Base-by-base conservation (phyloP, 768 basidiomycete species). In the Mrakia hoshinonis region DNA sequence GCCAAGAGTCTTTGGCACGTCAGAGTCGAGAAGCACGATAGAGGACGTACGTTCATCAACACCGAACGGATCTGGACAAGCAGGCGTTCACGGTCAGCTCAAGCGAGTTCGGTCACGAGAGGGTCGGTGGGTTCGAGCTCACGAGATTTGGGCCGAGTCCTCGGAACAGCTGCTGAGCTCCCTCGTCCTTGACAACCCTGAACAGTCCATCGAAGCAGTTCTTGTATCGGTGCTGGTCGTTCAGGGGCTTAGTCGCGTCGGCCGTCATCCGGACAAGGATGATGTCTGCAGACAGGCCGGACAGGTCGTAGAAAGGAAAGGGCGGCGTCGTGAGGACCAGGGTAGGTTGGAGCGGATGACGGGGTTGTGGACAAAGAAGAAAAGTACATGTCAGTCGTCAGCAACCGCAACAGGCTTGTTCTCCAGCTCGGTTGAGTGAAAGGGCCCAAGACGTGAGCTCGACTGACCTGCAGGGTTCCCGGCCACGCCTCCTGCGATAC, bases 161-260 rank as follows among this genome's bases (percentile, higher is more conserved):
- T 67, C 58, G 39, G 75, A 20, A 74, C 62, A 73, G 66, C 54
- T 61, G 74, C 38, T 52, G 51, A 36, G 73, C 36, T 36, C 68
- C 65, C 29, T 68, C 39, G 62, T 68, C 48, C 58, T 55, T 5
- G 84, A 88, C 80, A 78, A 91, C 90, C 67, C 91, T 82, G 81
- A 87, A 90, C 18, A 95, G 81, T 0, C 91, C 92, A 81, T 94
- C 91, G 67, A 94, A 85, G 74, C 88, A 89, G 78, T 94, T 84
- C 81, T 90, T 90, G 79, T 95, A 95, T 76, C 91, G 90, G 82
- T 92, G 89, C 54, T 90, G 84, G 79, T 91, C 90, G 75, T 48
- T 90, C 11, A 87, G 86, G 0, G 90, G 85, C 78, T 93, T 94
- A 7, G 90, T 91, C 75, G 90, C 88, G 80, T 95, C 92, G 47